Base-by-base conservation (phyloP, 2,329 filamentous ascomycete species). In the Orbilia javanica region DNA sequence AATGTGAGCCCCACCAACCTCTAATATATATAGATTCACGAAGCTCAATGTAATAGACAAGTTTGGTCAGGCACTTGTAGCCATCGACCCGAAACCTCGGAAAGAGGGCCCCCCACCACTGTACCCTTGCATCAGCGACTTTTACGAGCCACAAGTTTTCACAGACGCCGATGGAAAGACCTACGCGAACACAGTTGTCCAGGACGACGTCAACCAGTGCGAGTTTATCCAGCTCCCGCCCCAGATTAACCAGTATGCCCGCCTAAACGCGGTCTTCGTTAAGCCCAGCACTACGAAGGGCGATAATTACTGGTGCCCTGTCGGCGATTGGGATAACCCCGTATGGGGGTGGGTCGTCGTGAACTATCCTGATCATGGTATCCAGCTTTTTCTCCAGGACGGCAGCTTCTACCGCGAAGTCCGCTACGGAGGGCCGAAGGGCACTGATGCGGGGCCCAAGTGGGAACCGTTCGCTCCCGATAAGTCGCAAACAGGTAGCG, bases 21-120 rank as follows among this genome's bases (percentile, higher is more conserved):
- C n/a, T n/a, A n/a, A n/a, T n/a, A n/a, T n/a, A n/a, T n/a, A n/a
- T n/a, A n/a, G 81, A 8, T 86, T 87, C 76, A 83, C 83, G 1
- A 86, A 87, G 78, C 70, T 88, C 48, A 86, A 86, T 79, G 83
- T 87, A 46, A 82, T 87, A 34, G 86, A 88, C 81, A 87, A 87
- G 79, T 87, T 87, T 53, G 86, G 86, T 0, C 86, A 87, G 57
- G 81, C 81, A 8, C 64, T 86, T 25, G 52, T 79, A 8, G 82
- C 82, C 18, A 82, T 85, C 15, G 82, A 85, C 48, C 57, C 60
- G 4, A 34, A 34, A 34, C 29, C 25, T 1, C 18, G 1, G 4
- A n/a, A 27, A 22, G 81, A 82, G 1, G 60, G 71, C 84, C n/a
- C 1, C 2, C 48, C 48, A n/a, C 22, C 22, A 4, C 18, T 53